Evolutionary conservation across 1,139 yeast genomes (phyloP), one percentile per base, ranked within the genome.

Genomic region (Yamadazyma atmosphaerica): DNA sequence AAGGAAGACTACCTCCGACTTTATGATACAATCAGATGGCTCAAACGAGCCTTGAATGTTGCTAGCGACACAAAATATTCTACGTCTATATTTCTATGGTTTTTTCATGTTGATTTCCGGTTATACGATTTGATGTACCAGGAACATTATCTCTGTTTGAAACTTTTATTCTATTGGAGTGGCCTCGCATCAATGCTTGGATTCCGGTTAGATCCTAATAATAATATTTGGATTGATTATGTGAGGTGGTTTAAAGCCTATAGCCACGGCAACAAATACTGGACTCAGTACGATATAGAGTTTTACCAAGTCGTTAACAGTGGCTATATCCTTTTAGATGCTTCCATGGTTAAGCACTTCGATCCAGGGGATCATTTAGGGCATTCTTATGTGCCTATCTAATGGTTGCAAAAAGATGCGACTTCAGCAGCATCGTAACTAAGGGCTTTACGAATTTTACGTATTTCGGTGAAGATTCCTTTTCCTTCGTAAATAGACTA

Each of bases 291-390:
- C 11, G 29, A 26, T 17, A 6, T 4, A 5, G 29, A 9, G 4
- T 26, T 26, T 7, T 26, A 26, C 16, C 11, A 26, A 12, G 29
- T 14, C 10, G 11, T 14, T 13, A 14, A 7, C 17, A 24, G 5
- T 7, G 27, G 27, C 7, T 7, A 8, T 5, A 5, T 24, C 13
- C n/a, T 24, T 5, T 8, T n/a, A 9, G 13, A 24, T 24, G 6
- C 13, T n/a, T 10, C n/a, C 6, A 12, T 5, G 8, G n/a, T 24
- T 6, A 24, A 9, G 12, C 7, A 9, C 7, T 24, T 24, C 27
- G n/a, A 24, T n/a, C 27, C 27, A 10, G 27, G 12, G 6, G 11
- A 26, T 24, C 24, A 40, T 37, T n/a, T n/a, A n/a, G n/a, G n/a
- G n/a, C n/a, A n/a, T n/a, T n/a, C n/a, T n/a, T n/a, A n/a, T n/a